phyloP scores from a whole-genome alignment of 306 rosid species.

The Luffa acutangula region DNA sequence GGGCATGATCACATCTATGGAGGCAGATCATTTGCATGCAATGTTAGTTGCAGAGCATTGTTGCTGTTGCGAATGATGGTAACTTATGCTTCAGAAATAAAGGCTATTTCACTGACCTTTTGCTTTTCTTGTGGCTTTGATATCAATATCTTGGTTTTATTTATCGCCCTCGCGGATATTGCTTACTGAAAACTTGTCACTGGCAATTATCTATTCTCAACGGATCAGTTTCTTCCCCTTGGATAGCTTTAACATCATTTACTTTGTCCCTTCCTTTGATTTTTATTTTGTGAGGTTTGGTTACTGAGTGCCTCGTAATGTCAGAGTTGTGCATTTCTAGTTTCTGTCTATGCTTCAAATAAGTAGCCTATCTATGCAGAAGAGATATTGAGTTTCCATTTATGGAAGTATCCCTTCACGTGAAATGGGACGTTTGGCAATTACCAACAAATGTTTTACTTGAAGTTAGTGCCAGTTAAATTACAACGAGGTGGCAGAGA shows the following conservation, averaged over 20 bases:
- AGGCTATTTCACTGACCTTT: conserved; percentile 30
- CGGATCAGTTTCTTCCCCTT: background rate
- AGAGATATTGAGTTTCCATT: background rate
- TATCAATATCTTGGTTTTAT: conserved; percentile 27
- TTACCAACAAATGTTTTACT: background rate
- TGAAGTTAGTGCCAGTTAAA: background rate
- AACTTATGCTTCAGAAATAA: conserved; percentile 34
- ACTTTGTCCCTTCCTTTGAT: background rate
- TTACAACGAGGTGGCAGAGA: background rate
- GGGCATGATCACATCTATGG: conserved; percentile 30
- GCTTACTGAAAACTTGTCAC: background rate
- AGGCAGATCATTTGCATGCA: conserved; percentile 44
- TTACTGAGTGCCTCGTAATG: background rate
- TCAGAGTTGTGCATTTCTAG: background rate
- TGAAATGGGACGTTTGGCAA: background rate
- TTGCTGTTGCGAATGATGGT: conserved; percentile 50
- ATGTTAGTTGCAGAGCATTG: conserved; percentile 41
- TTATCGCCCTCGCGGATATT: conserved; percentile 18
- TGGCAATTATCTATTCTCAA: background rate
- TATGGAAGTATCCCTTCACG: background rate
- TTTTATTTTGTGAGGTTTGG: background rate
- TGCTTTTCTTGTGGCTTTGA: conserved; percentile 31
- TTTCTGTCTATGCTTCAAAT: background rate
- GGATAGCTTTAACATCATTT: background rate
- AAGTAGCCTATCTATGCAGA: background rate